These are phyloP conservation scores for Rutstroemia sp. DNA, from an alignment of 2,329 filamentous ascomycete genomes.

Conservation along the genomic window DNA sequence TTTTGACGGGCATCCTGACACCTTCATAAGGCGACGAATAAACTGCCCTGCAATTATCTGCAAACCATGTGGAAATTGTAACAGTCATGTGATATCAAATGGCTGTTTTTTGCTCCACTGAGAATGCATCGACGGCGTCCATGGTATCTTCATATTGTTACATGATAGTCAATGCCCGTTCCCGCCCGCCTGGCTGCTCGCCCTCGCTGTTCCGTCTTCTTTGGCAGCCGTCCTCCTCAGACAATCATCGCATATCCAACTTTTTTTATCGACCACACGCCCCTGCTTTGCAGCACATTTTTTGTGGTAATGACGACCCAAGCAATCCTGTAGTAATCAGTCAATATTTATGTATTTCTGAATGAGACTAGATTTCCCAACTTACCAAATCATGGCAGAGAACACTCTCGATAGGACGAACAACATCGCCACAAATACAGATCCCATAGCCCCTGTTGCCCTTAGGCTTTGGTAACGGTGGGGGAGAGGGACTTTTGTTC, in stretches of 20 bases:
- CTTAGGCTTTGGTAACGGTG: background rate
- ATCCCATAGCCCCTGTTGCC: slow-evolving; percentile 9
- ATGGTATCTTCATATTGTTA: no score
- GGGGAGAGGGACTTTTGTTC: background rate
- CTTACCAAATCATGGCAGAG: slow-evolving; percentile 14
- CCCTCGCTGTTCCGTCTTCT: no score
- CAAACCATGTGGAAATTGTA: no score
- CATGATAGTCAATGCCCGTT: no score
- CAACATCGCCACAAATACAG: slow-evolving; percentile 19
- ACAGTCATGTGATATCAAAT: no score
- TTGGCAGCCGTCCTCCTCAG: background rate
- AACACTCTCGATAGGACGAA: slow-evolving; percentile 13
- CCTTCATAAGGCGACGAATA: no score
- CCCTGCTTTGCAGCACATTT: slow-evolving; percentile 13
- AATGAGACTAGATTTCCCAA: slow-evolving; percentile 11
- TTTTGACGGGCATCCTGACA: no score
- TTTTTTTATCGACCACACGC: background rate
- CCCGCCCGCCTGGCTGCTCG: no score
- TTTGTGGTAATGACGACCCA: slow-evolving; percentile 15
- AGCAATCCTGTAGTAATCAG: slow-evolving; percentile 12
- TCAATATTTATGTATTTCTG: background rate
- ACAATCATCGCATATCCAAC: slow-evolving; percentile 15
- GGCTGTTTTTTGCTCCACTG: no score
- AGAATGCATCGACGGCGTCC: no score
- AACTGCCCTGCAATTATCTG: no score